Conservation (phyloP, 106 monocot genomes). For the Dendrobium nobile region DNA sequence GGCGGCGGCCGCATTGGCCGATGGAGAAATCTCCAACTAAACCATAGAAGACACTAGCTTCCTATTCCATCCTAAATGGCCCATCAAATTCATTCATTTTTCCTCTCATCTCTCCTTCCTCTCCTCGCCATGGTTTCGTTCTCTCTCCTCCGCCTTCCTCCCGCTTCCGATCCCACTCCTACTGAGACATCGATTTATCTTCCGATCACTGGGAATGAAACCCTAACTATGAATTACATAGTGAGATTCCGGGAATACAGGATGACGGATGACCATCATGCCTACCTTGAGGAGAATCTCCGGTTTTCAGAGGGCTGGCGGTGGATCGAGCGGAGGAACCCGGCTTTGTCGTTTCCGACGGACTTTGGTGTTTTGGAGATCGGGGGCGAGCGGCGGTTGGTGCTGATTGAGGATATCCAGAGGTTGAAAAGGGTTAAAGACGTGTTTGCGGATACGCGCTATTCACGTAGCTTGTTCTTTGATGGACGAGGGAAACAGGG, state of each 20-base stretch:
- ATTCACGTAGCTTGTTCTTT: constrained; percentile 52
- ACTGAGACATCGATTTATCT: not conserved
- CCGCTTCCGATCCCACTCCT: not conserved
- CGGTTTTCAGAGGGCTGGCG: constrained; percentile 33
- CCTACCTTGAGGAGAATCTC: constrained; percentile 50
- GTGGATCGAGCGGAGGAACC: constrained; percentile 81
- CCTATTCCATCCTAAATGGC: constrained; percentile 1
- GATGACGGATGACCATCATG: constrained; percentile 48
- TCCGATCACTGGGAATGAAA: not conserved
- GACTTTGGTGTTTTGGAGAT: constrained; percentile 83
- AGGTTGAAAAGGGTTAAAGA: constrained; percentile 65
- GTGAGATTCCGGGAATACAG: constrained; percentile 72
- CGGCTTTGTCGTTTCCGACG: constrained; percentile 66
- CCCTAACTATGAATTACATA: constrained; percentile 40
- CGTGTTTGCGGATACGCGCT: constrained; percentile 55
- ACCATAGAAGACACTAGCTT: not conserved
- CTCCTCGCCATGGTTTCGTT: constrained; percentile 27
- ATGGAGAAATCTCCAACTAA: not conserved
- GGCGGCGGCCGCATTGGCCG: not conserved
- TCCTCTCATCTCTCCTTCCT: constrained; percentile 5
- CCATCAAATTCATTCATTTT: constrained; percentile 4
- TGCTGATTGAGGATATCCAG: constrained; percentile 37
- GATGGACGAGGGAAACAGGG: constrained; percentile 21
- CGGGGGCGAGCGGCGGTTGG: constrained; percentile 18
- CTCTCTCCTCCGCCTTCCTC: constrained; percentile 14